These are phyloP conservation scores for Oxytropis ochrocephala DNA, from an alignment of 306 rosid species.

Conservation along the genomic window DNA sequence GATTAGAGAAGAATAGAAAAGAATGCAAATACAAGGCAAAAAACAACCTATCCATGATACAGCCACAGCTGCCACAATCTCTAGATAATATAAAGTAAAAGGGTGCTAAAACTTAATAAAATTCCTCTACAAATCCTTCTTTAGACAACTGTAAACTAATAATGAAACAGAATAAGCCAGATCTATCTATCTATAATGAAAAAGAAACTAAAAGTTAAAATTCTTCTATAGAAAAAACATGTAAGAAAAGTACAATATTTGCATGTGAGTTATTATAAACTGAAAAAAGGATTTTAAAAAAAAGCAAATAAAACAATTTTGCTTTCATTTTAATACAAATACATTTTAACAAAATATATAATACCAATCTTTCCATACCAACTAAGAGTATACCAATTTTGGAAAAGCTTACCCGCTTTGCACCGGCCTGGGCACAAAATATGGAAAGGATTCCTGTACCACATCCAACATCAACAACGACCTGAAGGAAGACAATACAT, in stretches of 20 bases:
- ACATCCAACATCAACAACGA: conserved; percentile 95
- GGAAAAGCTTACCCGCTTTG: conserved; percentile 67
- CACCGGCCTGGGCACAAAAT: conserved; percentile 98
- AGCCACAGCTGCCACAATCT: neutral
- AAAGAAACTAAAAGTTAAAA: neutral
- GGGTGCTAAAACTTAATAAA: neutral
- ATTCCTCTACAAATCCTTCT: neutral
- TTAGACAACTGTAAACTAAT: neutral
- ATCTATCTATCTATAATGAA: conserved; percentile 4
- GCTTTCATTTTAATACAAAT: neutral
- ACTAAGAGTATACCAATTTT: conserved; percentile 5
- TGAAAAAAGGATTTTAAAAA: neutral
- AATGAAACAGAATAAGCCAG: neutral
- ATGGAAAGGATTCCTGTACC: conserved; percentile 96
- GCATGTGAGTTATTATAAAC: conserved; percentile 4
- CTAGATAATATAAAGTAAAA: neutral
- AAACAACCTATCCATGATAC: neutral
- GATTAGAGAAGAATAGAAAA: neutral
- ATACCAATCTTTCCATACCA: neutral
- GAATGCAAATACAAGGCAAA: conserved; percentile 1
- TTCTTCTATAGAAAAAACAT: neutral
- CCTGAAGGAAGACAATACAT: conserved; percentile 45
- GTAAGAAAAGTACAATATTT: neutral
- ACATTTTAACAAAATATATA: neutral
- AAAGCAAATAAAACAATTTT: neutral